Evolutionary conservation across 2,329 filamentous ascomycete genomes (phyloP).

Genomic region (Elsinoe australis): DNA sequence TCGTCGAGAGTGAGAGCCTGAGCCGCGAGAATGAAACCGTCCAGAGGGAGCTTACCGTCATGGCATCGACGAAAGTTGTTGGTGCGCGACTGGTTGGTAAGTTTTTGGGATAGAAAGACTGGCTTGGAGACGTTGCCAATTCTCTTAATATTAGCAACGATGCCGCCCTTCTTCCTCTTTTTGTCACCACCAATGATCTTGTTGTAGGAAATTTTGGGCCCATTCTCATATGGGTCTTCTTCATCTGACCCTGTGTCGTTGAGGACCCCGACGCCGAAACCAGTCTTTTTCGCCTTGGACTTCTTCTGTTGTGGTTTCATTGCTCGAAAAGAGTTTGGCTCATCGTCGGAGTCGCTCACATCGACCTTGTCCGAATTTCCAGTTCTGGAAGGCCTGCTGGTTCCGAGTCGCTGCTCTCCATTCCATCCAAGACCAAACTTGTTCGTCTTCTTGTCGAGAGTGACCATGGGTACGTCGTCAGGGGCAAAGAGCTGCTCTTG

Average conservation of each 20-base stretch:
- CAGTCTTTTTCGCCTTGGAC: constrained; percentile 53
- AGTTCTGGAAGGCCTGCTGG: constrained; percentile 19
- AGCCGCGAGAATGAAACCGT: constrained; percentile 67
- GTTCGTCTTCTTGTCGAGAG: constrained; percentile 57
- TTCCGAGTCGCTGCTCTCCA: constrained; percentile 48
- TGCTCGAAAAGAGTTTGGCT: constrained; percentile 26
- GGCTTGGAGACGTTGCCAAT: constrained; percentile 43
- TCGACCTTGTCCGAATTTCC: constrained; percentile 13
- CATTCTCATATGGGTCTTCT: constrained; percentile 87
- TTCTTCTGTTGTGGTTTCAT: constrained; percentile 33
- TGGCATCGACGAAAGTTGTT: constrained; percentile 62
- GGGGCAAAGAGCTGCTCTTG: constrained; percentile 72
- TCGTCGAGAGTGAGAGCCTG: constrained; percentile 36
- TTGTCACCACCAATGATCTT: constrained; percentile 73
- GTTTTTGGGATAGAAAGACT: constrained; percentile 66
- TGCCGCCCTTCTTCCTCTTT: constrained; percentile 55
- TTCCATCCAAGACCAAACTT: constrained; percentile 62
- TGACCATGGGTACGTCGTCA: constrained; percentile 64
- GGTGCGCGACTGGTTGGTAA: constrained; percentile 28
- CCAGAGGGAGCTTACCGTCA: constrained; percentile 71
- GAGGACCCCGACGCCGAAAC: constrained; percentile 78
- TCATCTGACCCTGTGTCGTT: constrained; percentile 94
- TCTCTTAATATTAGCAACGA: constrained; percentile 24
- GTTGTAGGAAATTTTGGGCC: constrained; percentile 83
- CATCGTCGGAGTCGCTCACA: constrained; percentile 22